A percentile compares a stretch with the other conserved stretches of the same genome.
These are phyloP conservation scores for Trypanosoma congolense DNA, from an alignment of 208 protist genomes.

Conservation along the genomic window DNA sequence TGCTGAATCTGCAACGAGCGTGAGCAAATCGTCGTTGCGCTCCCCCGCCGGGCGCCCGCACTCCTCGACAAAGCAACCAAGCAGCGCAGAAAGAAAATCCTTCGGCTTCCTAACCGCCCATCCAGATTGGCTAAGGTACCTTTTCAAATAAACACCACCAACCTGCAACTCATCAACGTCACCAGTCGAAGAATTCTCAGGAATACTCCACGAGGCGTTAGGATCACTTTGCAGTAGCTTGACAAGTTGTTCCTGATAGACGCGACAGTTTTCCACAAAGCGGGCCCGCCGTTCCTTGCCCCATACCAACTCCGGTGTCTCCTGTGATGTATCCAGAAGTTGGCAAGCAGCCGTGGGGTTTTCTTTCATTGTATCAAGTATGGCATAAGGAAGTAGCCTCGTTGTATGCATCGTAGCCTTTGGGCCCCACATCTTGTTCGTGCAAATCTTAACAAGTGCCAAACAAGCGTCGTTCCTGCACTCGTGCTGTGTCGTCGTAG, in stretches of 20 bases:
- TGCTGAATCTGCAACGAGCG: slow-evolving; percentile 44
- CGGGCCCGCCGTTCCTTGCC: slow-evolving; percentile 56
- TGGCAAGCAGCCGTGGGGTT: slow-evolving; percentile 62
- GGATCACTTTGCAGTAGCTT: slow-evolving; percentile 25
- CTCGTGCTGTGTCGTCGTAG: slow-evolving; percentile 30
- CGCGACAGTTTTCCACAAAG: slow-evolving; percentile 30
- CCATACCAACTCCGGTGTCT: slow-evolving; percentile 94
- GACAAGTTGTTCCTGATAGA: slow-evolving; percentile 31
- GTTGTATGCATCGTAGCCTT: slow-evolving; percentile 61
- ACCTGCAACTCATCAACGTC: slow-evolving; percentile 42
- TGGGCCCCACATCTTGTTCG: slow-evolving; percentile 87
- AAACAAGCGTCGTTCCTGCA: slow-evolving; percentile 48
- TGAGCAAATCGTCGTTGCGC: slow-evolving; percentile 17
- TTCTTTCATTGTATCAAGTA: slow-evolving; percentile 90
- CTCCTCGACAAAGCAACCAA: slow-evolving; percentile 53
- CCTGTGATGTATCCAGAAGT: slow-evolving; percentile 83
- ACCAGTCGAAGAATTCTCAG: slow-evolving; percentile 18
- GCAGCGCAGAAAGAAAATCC: slow-evolving; percentile 68
- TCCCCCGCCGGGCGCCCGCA: slow-evolving; percentile 9
- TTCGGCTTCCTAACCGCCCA: slow-evolving; percentile 83
- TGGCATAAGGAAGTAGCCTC: slow-evolving; percentile 82
- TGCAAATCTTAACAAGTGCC: slow-evolving; percentile 45
- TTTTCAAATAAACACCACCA: slow-evolving; percentile 74
- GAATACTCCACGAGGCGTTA: slow-evolving; percentile 41
- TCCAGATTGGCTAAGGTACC: slow-evolving; percentile 70